phyloP scores from a whole-genome alignment of 768 basidiomycete species.

The Candolleomyces aberdarensis region DNA sequence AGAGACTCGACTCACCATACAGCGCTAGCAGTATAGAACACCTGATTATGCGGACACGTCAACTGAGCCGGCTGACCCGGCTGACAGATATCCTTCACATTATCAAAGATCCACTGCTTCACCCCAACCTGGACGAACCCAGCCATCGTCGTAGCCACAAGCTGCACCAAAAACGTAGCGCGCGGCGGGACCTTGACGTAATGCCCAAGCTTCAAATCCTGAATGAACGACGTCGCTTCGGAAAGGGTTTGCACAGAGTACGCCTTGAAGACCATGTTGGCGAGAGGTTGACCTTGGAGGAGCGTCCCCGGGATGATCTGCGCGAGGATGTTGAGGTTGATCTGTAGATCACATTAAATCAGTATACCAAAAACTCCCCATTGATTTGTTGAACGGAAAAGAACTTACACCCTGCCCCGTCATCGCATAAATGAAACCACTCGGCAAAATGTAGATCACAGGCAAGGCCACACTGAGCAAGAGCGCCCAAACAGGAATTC shows the following conservation, averaged over 20 bases:
- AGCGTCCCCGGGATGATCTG: conserved; percentile 91
- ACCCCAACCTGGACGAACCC: conserved; percentile 79
- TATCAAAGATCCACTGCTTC: conserved; percentile 79
- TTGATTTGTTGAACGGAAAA: conserved; percentile 1
- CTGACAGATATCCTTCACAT: conserved; percentile 70
- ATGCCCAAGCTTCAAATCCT: conserved; percentile 89
- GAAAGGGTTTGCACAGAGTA: conserved; percentile 84
- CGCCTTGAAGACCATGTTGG: conserved; percentile 95
- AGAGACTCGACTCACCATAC: conserved; percentile 69
- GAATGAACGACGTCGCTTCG: conserved; percentile 74
- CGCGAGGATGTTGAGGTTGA: conserved; percentile 82
- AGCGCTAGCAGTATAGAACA: conserved; percentile 89
- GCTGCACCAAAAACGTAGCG: conserved; percentile 82
- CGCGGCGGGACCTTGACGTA: conserved; percentile 96
- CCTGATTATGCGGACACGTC: conserved; percentile 83
- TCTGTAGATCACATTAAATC: conserved; percentile 35
- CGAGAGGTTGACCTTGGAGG: conserved; percentile 80
- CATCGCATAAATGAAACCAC: conserved; percentile 91
- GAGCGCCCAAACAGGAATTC: conserved; percentile 85
- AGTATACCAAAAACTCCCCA: not conserved
- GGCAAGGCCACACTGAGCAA: conserved; percentile 68
- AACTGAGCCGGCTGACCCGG: conserved; percentile 57
- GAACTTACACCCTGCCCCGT: conserved; percentile 73
- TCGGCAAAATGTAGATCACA: conserved; percentile 82
- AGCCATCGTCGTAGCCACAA: conserved; percentile 67